phyloP scores from a whole-genome alignment of 768 basidiomycete genomes.

The Tephrocybe sp. region DNA sequence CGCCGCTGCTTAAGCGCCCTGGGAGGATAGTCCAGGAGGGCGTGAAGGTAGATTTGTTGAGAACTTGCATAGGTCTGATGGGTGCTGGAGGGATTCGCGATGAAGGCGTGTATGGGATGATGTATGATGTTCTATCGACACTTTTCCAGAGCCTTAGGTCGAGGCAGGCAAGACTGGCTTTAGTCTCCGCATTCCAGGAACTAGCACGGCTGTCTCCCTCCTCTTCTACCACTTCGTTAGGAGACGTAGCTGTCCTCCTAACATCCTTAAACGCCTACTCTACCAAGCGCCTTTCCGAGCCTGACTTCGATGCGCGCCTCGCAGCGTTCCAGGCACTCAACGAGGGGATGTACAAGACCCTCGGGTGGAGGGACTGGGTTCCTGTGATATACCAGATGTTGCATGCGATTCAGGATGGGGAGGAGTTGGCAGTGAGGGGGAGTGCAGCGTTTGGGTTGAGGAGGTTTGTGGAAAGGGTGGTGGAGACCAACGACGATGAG shows the following conservation, averaged over 20 bases:
- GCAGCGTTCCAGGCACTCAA: constrained; percentile 73
- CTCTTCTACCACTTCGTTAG: constrained; percentile 43
- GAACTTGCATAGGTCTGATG: constrained; percentile 64
- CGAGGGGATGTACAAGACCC: constrained; percentile 49
- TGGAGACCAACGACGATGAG: constrained; percentile 39
- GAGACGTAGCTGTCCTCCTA: constrained; percentile 50
- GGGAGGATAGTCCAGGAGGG: constrained; percentile 78
- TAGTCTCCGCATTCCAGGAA: constrained; percentile 62
- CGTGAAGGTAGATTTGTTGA: constrained; percentile 79
- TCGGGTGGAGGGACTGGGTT: constrained; percentile 68
- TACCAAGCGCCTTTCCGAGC: constrained; percentile 77
- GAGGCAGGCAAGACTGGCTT: constrained; percentile 64
- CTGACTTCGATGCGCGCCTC: constrained; percentile 87
- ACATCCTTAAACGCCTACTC: constrained; percentile 85
- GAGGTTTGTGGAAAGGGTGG: constrained; percentile 69
- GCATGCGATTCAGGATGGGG: constrained; percentile 83
- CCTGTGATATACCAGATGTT: constrained; percentile 83
- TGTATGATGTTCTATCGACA: constrained; percentile 66
- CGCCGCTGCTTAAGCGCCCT: constrained; percentile 78
- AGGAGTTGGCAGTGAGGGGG: constrained; percentile 82
- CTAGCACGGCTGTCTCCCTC: constrained; percentile 21
- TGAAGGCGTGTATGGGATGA: constrained; percentile 40
- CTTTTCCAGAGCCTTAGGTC: constrained; percentile 78
- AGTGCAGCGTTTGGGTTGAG: constrained; percentile 76
- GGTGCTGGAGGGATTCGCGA: constrained; percentile 50